Evolutionary conservation across 2,329 filamentous ascomycete species (phyloP).

Genomic region (Davidsoniella australis): DNA sequence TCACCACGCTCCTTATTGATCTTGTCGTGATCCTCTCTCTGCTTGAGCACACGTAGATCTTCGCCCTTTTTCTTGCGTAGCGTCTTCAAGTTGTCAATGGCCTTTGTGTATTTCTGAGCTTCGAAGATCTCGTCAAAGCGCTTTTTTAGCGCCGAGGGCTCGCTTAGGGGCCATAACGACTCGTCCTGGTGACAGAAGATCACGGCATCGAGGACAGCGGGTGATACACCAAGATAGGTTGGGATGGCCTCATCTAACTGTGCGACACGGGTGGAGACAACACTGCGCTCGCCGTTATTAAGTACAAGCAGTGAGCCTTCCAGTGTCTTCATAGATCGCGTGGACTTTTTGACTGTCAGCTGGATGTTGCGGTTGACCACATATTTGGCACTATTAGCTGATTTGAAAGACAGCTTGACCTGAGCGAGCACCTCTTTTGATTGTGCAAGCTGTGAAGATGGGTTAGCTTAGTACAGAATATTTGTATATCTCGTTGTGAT

Average conservation of each 20-base stretch:
- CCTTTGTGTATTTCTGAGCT: conserved; percentile 90
- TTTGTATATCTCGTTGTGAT: background rate
- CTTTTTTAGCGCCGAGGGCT: conserved; percentile 72
- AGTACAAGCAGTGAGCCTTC: conserved; percentile 63
- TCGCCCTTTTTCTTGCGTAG: conserved; percentile 70
- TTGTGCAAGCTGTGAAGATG: conserved; percentile 9
- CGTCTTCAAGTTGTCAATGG: conserved; percentile 83
- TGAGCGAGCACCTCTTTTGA: conserved; percentile 71
- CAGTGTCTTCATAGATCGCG: conserved; percentile 62
- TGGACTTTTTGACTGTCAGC: conserved; percentile 69
- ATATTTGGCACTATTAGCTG: conserved; percentile 61
- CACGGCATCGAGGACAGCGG: conserved; percentile 78
- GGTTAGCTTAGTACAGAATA: background rate
- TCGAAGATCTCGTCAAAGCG: conserved; percentile 97
- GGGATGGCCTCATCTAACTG: conserved; percentile 77
- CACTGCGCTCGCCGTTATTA: conserved; percentile 62
- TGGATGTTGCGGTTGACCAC: conserved; percentile 73
- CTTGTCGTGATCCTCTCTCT: conserved; percentile 62
- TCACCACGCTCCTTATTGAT: conserved; percentile 72
- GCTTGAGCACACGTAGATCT: conserved; percentile 54
- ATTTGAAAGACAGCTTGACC: conserved; percentile 75
- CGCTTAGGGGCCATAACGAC: conserved; percentile 89
- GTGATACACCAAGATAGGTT: conserved; percentile 72
- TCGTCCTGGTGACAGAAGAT: conserved; percentile 99
- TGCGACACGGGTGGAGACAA: conserved; percentile 61